These are phyloP conservation scores for Ophiosphaerella herpotricha DNA, from an alignment of 2,329 filamentous ascomycete species.

Conservation along the genomic window DNA sequence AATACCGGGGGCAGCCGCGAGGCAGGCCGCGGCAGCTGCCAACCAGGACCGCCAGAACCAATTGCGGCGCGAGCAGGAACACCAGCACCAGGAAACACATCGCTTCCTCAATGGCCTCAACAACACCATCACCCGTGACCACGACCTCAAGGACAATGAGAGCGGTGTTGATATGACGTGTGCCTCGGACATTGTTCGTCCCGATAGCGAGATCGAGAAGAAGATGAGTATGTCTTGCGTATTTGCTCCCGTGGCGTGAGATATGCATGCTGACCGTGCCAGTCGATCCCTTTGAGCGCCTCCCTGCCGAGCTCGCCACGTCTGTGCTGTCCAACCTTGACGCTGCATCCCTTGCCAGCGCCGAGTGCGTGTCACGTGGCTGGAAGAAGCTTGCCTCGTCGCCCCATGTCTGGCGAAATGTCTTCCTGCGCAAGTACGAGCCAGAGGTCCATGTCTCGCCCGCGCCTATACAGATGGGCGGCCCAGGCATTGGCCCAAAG, in stretches of 20 bases:
- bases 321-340: slow-evolving; percentile 65
- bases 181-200: slow-evolving; percentile 37
- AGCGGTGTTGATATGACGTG: slow-evolving; percentile 46
- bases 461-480: slow-evolving; percentile 55
- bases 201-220: slow-evolving; percentile 39
- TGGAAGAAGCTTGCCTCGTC: slow-evolving; percentile 63
- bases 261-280: slow-evolving; percentile 10
- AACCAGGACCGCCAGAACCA: slow-evolving; percentile 39
- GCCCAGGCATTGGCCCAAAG: slow-evolving; percentile 58
- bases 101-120: slow-evolving; percentile 37
- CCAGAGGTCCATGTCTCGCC: slow-evolving; percentile 52
- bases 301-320: slow-evolving; percentile 64
- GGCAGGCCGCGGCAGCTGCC: slow-evolving; percentile 43
- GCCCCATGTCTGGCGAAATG: slow-evolving; percentile 64
- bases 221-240: slow-evolving; percentile 38
- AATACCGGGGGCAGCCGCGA: slow-evolving; percentile 35
- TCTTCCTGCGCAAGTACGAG: slow-evolving; percentile 63
- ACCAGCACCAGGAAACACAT: slow-evolving; percentile 23
- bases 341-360: slow-evolving; percentile 58
- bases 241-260: neutral
- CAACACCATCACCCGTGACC: slow-evolving; percentile 11
- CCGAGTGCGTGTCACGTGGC: slow-evolving; percentile 60
- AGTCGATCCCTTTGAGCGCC: slow-evolving; percentile 57
- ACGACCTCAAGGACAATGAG: slow-evolving; percentile 44
- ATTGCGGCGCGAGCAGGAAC: slow-evolving; percentile 36